Conservation (phyloP, 2,329 filamentous ascomycete species). For the Pseudogymnoascus sp. region DNA sequence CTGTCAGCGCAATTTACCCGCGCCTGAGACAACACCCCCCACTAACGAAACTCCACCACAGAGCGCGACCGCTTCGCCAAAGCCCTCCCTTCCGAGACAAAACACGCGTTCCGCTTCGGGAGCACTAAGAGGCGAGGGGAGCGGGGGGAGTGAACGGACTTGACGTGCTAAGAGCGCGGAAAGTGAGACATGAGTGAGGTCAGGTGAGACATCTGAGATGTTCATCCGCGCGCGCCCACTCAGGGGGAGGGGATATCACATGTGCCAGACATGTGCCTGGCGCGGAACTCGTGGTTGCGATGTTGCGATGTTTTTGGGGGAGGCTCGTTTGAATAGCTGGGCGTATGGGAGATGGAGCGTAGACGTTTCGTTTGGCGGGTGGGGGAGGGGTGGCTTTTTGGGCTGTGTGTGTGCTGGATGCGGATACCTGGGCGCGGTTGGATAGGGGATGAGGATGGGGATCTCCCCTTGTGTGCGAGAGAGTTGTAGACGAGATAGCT, state of each 20-base stretch:
- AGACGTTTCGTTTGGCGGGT: background rate
- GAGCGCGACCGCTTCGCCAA: conserved; percentile 8
- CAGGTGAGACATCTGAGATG: background rate
- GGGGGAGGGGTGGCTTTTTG: background rate
- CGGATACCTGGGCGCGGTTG: background rate
- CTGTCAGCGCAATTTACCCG: background rate
- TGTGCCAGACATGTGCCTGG: background rate
- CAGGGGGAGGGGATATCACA: background rate
- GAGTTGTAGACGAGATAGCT: background rate
- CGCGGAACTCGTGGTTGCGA: background rate
- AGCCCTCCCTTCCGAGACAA: conserved; percentile 5
- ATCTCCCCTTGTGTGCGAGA: background rate
- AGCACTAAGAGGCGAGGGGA: background rate
- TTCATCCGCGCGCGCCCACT: background rate
- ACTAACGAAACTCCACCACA: background rate
- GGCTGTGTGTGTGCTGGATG: background rate
- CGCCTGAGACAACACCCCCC: background rate
- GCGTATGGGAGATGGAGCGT: background rate
- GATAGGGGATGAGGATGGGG: background rate
- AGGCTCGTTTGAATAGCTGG: background rate
- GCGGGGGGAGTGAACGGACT: background rate
- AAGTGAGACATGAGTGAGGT: background rate
- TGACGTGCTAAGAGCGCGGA: background rate
- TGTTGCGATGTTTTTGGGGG: background rate
- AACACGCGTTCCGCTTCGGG: conserved; percentile 1